phyloP scores from a whole-genome alignment of 768 basidiomycete genomes.

The Pleurotus giganteus region DNA sequence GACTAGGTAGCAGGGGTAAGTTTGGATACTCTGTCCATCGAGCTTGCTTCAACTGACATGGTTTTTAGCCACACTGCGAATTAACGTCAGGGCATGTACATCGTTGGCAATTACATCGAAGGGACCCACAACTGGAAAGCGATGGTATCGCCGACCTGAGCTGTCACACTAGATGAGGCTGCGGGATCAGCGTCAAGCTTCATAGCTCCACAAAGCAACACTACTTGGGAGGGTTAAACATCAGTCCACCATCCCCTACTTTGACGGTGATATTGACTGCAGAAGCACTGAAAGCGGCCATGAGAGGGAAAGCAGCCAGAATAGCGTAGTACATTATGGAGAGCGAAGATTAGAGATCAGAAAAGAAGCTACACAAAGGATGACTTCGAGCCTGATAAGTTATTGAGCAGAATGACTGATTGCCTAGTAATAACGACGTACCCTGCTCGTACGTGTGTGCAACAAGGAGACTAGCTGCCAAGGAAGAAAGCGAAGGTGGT shows the following conservation, averaged over 20 bases:
- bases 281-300: constrained; percentile 27
- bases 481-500: constrained; percentile 21
- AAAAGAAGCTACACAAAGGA: constrained; percentile 18
- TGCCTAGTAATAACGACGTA: constrained; percentile 20
- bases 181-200: background rate
- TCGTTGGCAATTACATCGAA: background rate
- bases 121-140: constrained; percentile 16
- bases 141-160: constrained; percentile 13
- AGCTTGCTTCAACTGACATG: constrained; percentile 21
- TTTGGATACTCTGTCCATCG: background rate
- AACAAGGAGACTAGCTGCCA: constrained; percentile 29
- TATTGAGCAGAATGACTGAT: background rate
- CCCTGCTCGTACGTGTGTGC: constrained; percentile 44
- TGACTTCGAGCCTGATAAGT: constrained; percentile 32
- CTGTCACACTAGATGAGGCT: constrained; percentile 15
- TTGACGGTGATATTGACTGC: constrained; percentile 34
- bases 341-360: constrained; percentile 24
- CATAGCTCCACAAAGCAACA: background rate
- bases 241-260: constrained; percentile 37
- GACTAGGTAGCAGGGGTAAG: constrained; percentile 23
- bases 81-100: background rate
- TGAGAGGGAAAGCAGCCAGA: constrained; percentile 39
- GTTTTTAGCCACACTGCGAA: constrained; percentile 25
- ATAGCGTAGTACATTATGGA: constrained; percentile 52
- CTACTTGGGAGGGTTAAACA: constrained; percentile 11